Base-by-base conservation (phyloP, 2,329 filamentous ascomycete species). In the Trichophaea hybrida region DNA sequence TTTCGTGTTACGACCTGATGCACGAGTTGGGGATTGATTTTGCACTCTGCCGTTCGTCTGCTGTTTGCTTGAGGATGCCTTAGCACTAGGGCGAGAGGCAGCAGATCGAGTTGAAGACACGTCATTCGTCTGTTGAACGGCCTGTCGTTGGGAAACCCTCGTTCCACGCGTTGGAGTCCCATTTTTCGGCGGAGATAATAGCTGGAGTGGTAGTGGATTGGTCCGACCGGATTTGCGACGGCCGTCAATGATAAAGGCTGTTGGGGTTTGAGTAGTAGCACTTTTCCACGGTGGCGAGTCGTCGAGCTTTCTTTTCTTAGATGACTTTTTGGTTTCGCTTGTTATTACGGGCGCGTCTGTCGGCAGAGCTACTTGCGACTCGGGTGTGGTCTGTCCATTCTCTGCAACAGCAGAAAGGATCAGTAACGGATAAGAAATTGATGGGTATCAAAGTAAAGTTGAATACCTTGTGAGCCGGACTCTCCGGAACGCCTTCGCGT, bases 261-360 rank as follows among this genome's bases (percentile, higher is more conserved):
- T 93, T 24, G 93, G 93, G 0, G 93, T 93, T 33, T 94, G 86
- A 44, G 86, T 88, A 61, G 80, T 80, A 64, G 86, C 80, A 69
- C 82, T 87, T 75, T 93, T 97, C 93, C 93, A 98, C 24, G 93
- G 93, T 65, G 93, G 93, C 64, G 91, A 97, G n/a, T 58, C 52
- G 52, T 66, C 67, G 35, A 68, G 51, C 54, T 68, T 69, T 52
- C 67, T 60, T 60, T 68, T 69, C 49, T 68, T 69, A 43, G 60
- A 66, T 40, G 61, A 61, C 38, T 61, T 66, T 49, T 58, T 64
- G 17, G 55, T 56, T 40, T 60, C 62, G 32, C 49, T 38, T 31
- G 59, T 17, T 35, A 49, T 48, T 38, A 35, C 38, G 52, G 58
- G n/a, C 50, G 40, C 49, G 43, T 35, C 8, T n/a, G 48, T 43